A percentile compares a stretch with the other conserved stretches of the same genome.
Conservation (phyloP, 495 filamentous ascomycete species). For the Annulohypoxylon moriforme region DNA sequence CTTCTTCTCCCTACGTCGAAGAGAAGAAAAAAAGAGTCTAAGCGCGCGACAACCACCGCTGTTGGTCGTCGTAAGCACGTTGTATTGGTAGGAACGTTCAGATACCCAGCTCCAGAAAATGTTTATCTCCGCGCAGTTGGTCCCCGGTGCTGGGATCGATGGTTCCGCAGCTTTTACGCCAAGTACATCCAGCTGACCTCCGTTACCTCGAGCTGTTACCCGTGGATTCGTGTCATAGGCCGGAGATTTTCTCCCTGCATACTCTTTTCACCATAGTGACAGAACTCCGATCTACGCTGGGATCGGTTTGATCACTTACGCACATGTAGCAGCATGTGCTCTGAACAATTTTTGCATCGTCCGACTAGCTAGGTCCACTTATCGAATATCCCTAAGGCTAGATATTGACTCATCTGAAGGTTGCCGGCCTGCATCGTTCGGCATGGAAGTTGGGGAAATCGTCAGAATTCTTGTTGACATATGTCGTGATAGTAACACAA, state of each 20-base stretch:
- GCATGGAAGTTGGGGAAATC: background rate
- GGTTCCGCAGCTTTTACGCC: background rate
- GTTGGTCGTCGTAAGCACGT: conserved; percentile 31
- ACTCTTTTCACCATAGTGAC: conserved; percentile 19
- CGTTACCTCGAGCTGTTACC: background rate
- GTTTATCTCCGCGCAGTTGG: conserved; percentile 1
- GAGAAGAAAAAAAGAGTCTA: conserved; percentile 20
- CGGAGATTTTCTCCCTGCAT: conserved; percentile 7
- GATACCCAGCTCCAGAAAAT: background rate
- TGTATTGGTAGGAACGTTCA: conserved; percentile 10
- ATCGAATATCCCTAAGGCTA: background rate
- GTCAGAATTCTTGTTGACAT: background rate
- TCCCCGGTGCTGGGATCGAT: background rate
- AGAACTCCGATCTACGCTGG: conserved; percentile 32
- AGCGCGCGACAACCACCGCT: conserved; percentile 12
- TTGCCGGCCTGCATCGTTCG: background rate
- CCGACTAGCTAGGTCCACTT: conserved; percentile 9
- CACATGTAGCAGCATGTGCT: background rate
- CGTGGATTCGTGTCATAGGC: conserved; percentile 3
- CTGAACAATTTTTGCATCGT: conserved; percentile 15
- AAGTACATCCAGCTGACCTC: background rate
- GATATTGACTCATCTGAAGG: background rate
- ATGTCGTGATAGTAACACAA: background rate
- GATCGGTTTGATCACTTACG: conserved; percentile 32
- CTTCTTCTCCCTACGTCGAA: conserved; percentile 12